Evolutionary conservation across 2,329 filamentous ascomycete genomes (phyloP), one percentile per base, ranked within the genome.

Genomic region (Microcyclospora pomicola): DNA sequence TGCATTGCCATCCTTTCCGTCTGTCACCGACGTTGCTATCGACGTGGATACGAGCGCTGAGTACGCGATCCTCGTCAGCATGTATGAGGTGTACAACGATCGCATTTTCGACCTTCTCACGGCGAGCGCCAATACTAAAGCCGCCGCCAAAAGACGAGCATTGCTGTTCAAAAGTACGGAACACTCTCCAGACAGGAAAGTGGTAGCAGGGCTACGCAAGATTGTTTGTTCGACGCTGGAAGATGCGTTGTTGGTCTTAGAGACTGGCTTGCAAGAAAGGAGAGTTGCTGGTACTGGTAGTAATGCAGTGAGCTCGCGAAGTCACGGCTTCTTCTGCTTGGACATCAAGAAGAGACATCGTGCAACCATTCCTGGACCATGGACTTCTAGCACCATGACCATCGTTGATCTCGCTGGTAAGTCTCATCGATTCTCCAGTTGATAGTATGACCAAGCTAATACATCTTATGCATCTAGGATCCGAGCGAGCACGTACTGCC

Each of bases 51-150:
- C 69, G 1, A 72, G 72, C 14, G 75, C 80, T 38, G 84, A 94
- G 49, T 95, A 95, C 50, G 80, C 82, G 4, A 77, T 98, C 38
- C 67, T 98, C 9, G 71, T 98, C 15, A 94, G 86, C 38, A 98
- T 98, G 87, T 96, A 96, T 60, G 91, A 98, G 59, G 88, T 98
- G 1, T 95, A 98, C 66, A 98, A 98, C 55, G 88, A 98, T 62
- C 79, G 87, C 28, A 96, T 98, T 48, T 96, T 92, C 58, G 91
- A 98, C 53, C 75, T 98, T 0, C 68, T 98, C 1, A 82, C 80
- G 0, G 67, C 70, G 0, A 71, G 73, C 2, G 61, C 68, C 15
- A 72, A 72, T 44, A 79, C 65, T 44, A 54, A 59, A 35, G 60
- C 61, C 19, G 63, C 60, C 19, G 60, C 66, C n/a, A 66, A 67